Evolutionary conservation across 2,329 filamentous ascomycete species (phyloP), one percentile per base, ranked within the genome.

Genomic region (Amesomyces nigricolor): DNA sequence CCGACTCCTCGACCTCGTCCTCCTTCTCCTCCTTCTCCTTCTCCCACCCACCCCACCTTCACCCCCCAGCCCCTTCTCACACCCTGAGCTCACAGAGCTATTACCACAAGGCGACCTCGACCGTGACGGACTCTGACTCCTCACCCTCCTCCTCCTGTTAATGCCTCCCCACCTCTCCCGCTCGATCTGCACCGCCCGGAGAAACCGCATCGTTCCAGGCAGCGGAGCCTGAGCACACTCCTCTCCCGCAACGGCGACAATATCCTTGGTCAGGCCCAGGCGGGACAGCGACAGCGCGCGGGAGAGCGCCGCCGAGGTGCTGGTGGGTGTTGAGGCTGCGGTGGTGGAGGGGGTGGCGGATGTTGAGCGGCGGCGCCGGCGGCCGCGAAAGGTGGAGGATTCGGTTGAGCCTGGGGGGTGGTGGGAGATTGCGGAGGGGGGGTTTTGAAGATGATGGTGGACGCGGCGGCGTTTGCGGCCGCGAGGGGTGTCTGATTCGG

Each of bases 371-470:
- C 71, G 63, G 16, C 72, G 67, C 52, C 68, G 68, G n/a, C 73
- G 72, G 16, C 73, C 73, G 37, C 73, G 70, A 48, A 72, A 70
- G 2, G 70, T 73, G 50, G 69, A 67, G 43, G 72, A 73, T 44
- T 72, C 70, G 37, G 66, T 64, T 5, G 72, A 71, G 4, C 67
- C 63, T n/a, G 19, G 52, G 64, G 50, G 48, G 64, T 47, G 47
- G 62, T 58, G 53, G 64, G 52, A 9, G 61, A 14, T 10, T 30
- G 38, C 5, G 6, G 37, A 8, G 10, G 39, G 22, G 29, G 39
- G 29, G 10, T 47, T 42, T n/a, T 47, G 37, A 22, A 47, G 30
- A 16, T 35, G 22, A 26, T 4, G 11, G 30, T 11, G 26, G 35
- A 5, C 17, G 43, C 53, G 53, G 45, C n/a, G 49, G 51, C 57